Evolutionary conservation across 1,284 basidiomycete genomes (phyloP), one percentile per base, ranked within the genome.

Genomic region (Sanguinoderma infundibulare): DNA sequence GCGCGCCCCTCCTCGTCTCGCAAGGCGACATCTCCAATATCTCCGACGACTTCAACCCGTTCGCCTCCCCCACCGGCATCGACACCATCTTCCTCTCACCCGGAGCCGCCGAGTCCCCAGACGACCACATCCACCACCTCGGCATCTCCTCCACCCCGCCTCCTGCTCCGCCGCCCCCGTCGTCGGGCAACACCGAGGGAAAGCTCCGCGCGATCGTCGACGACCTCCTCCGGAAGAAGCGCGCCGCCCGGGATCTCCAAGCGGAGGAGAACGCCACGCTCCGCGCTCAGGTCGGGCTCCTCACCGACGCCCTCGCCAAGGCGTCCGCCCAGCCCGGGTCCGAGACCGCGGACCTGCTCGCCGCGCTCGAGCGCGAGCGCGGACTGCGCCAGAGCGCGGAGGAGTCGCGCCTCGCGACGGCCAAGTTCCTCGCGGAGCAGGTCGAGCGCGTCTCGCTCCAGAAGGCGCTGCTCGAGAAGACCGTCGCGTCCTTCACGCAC

Each of bases 121-220:
- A 36, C 22, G 24, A 20, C 20, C 44, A 17, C 22, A 36, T 26
- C 34, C 17, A 22, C 4, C 57, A 38, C 5, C 32, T 59, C n/a
- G 28, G 5, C 8, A 6, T 46, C 5, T 42, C 42, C 20, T 35
- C 26, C 12, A 28, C 35, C 39, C 17, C 26, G 8, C 47, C 12
- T 26, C 36, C 20, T 24, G n/a, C n/a, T n/a, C n/a, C 42, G 10
- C 49, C 49, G 8, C 49, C n/a, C 7, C 32, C 49, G 10, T 10
- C n/a, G 12, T 30, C 34, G 49, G 20, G 35, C n/a, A 50, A 66
- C 34, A 35, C 62, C 14, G 60, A 64, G n/a, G 39, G 34, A 4
- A 61, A 64, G 39, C 58, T 67, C 24, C 65, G 62, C n/a, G 56
- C 54, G 7, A 60, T 61, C 9, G 61, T 67, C 28, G 62, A 67